phyloP scores from a whole-genome alignment of 2,329 filamentous ascomycete genomes.

The Alternaria brassicae region DNA sequence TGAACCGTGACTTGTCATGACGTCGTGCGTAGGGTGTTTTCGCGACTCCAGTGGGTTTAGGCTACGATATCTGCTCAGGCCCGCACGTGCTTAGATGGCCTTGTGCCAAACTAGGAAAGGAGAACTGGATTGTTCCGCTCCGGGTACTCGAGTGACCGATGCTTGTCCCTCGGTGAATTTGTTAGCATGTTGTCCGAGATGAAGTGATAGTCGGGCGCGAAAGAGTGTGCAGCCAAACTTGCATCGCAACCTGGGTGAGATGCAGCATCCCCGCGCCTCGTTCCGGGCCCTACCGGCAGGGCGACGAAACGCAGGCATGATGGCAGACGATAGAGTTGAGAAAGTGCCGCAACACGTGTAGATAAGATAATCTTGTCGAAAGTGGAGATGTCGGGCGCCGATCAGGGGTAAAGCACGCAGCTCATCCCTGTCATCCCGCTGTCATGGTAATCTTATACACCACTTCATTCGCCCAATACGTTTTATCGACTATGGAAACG shows the following conservation, averaged over 20 bases:
- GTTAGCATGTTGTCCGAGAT: neutral
- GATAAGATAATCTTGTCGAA: constrained; percentile 10
- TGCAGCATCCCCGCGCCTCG: neutral
- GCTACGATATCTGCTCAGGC: neutral
- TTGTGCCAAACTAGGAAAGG: neutral
- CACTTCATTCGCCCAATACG: constrained; percentile 11
- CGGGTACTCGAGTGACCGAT: neutral
- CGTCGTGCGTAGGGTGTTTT: neutral
- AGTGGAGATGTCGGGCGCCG: constrained; percentile 11
- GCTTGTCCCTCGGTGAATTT: constrained; percentile 1
- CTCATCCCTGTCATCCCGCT: neutral
- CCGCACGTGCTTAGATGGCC: neutral
- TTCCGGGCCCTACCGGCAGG: neutral
- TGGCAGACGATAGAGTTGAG: neutral
- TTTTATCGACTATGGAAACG: constrained; percentile 9
- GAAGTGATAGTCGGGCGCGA: neutral
- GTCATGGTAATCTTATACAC: constrained; percentile 7
- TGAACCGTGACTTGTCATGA: neutral
- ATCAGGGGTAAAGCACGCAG: constrained; percentile 19
- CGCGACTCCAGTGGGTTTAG: neutral
- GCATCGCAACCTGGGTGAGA: neutral
- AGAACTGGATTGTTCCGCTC: neutral
- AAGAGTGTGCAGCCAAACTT: neutral
- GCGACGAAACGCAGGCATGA: neutral
- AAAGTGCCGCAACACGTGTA: neutral